Percentiles rank a stretch among this genome's conserved stretches.
Conservation (phyloP, 163 green algal species). For the Volvox carteri region DNA sequence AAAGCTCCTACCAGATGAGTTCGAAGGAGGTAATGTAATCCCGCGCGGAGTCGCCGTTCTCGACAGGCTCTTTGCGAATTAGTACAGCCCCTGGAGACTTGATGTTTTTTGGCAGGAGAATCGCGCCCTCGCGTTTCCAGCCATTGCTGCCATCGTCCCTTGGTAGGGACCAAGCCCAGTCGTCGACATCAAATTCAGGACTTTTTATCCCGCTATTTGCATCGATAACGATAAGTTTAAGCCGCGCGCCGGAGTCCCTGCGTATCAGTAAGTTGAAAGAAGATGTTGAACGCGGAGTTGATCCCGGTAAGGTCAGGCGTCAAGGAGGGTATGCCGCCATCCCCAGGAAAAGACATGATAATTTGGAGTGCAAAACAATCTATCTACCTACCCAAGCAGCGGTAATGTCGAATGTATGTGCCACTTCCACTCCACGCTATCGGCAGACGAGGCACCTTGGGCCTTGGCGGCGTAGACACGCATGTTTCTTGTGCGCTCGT, state of each 20-base stretch:
- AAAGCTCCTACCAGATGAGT: conserved; percentile 52
- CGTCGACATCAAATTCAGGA: neutral
- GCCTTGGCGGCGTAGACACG: neutral
- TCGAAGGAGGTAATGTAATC: conserved; percentile 44
- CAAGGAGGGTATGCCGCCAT: no score
- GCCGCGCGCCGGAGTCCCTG: conserved; percentile 3
- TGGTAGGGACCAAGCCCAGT: neutral
- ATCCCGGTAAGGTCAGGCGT: no score
- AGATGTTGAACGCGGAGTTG: no score
- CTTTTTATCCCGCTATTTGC: neutral
- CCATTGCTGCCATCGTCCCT: conserved; percentile 11
- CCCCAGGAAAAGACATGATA: neutral
- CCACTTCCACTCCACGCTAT: conserved; percentile 12
- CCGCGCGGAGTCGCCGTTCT: neutral
- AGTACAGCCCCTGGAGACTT: conserved; percentile 14
- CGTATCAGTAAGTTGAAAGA: neutral
- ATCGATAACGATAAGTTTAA: conserved; percentile 18
- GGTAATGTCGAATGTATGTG: neutral
- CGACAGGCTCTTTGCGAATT: conserved; percentile 4
- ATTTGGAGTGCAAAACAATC: neutral
- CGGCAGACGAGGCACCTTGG: neutral
- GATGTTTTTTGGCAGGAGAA: conserved; percentile 19
- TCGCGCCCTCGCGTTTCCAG: conserved; percentile 34
- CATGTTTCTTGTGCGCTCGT: neutral
- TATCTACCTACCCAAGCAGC: neutral